Evolutionary conservation across 2,329 filamentous ascomycete genomes (phyloP).

Genomic region (Pseudopyricularia javanii): DNA sequence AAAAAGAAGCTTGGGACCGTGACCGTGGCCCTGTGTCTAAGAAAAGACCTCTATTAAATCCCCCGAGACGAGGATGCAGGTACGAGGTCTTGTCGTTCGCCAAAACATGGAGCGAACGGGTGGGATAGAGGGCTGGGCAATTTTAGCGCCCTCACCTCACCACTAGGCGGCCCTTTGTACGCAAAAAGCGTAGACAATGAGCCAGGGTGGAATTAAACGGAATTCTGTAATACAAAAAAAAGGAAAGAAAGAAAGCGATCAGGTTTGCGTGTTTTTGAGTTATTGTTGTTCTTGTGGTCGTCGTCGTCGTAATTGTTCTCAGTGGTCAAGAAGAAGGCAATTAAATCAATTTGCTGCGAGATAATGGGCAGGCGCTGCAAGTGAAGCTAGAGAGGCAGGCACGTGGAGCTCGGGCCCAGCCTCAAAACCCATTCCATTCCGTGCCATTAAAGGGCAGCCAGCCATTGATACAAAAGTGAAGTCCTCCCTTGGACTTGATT

Average conservation of each 20-base stretch:
- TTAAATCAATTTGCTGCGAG: background rate
- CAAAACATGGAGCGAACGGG: background rate
- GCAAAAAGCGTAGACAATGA: too few relatives aligned
- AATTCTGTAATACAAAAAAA: too few relatives aligned
- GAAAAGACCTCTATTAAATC: background rate
- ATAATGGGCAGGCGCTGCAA: background rate
- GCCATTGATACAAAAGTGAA: too few relatives aligned
- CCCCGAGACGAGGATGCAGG: background rate
- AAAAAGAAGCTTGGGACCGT: too few relatives aligned
- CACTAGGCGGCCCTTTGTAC: too few relatives aligned
- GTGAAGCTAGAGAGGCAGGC: background rate
- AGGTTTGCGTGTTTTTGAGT: too few relatives aligned
- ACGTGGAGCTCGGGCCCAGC: slow-evolving; percentile 1
- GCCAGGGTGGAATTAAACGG: too few relatives aligned
- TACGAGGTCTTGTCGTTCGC: background rate
- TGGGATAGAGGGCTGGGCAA: too few relatives aligned
- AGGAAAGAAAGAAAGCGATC: too few relatives aligned
- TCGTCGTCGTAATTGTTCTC: background rate
- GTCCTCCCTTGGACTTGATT: too few relatives aligned
- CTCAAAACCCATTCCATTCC: background rate
- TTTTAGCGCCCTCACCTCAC: too few relatives aligned
- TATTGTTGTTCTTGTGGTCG: too few relatives aligned
- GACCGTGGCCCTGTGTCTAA: background rate
- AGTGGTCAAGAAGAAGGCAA: background rate
- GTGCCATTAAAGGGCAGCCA: background rate